Evolutionary conservation across 2,329 filamentous ascomycete species (phyloP).

Genomic region (Westerdykella aurantiaca): DNA sequence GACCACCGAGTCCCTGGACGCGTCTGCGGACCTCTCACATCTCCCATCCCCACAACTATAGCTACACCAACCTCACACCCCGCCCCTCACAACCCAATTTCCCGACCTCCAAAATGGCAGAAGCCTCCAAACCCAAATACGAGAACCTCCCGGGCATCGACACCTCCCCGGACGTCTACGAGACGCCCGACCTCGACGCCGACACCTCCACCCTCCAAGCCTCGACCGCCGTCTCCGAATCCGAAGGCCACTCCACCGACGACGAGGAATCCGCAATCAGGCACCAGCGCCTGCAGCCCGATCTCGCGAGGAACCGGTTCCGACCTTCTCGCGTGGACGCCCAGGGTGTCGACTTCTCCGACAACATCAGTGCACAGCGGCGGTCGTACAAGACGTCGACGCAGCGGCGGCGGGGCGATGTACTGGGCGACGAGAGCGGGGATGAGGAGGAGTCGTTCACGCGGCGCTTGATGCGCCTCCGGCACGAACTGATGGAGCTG

Average conservation of each 20-base stretch:
- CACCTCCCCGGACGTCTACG: slow-evolving; percentile 89
- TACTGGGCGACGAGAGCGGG: slow-evolving; percentile 61
- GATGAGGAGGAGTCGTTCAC: slow-evolving; percentile 65
- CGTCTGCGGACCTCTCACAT: slow-evolving; percentile 9
- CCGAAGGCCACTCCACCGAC: slow-evolving; percentile 54
- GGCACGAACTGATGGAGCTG: slow-evolving; percentile 68
- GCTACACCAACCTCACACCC: slow-evolving; percentile 6
- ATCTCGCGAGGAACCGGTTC: slow-evolving; percentile 76
- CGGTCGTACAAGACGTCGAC: slow-evolving; percentile 76
- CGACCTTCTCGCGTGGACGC: slow-evolving; percentile 70
- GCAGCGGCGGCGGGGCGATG: slow-evolving; percentile 57
- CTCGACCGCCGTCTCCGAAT: slow-evolving; percentile 35
- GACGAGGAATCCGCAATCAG: slow-evolving; percentile 53
- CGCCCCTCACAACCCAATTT: not conserved
- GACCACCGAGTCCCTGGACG: slow-evolving; percentile 13
- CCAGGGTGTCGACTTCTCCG: slow-evolving; percentile 77
- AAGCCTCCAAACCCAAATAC: slow-evolving; percentile 31
- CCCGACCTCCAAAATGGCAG: slow-evolving; percentile 19
- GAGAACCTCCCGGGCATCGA: slow-evolving; percentile 56
- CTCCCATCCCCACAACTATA: not conserved
- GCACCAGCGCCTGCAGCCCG: slow-evolving; percentile 66
- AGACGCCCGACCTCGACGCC: slow-evolving; percentile 88
- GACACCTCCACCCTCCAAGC: slow-evolving; percentile 75
- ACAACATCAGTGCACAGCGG: slow-evolving; percentile 70
- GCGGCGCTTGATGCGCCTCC: slow-evolving; percentile 73